phyloP scores from a whole-genome alignment of 176 grass and related monocot species.

The Microstegium vimineum region DNA sequence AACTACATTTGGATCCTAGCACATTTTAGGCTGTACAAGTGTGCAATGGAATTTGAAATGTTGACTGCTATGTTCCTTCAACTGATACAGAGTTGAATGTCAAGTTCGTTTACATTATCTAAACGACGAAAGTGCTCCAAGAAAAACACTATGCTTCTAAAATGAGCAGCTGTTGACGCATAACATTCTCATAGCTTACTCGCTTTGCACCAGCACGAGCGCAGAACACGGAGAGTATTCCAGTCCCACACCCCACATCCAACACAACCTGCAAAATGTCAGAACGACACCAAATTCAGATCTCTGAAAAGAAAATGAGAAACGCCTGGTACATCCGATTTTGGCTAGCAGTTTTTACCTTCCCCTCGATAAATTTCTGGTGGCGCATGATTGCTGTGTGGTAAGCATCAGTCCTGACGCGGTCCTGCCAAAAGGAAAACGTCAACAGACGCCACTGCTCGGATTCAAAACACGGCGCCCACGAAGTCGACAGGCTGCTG shows the following conservation, averaged over 20 bases:
- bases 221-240: slow-evolving; percentile 89
- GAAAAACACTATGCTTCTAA: not conserved
- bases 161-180: not conserved
- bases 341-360: slow-evolving; percentile 37
- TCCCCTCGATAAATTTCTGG: slow-evolving; percentile 83
- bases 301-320: not conserved
- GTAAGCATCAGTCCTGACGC: slow-evolving; percentile 79
- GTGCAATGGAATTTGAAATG: not conserved
- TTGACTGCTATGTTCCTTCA: not conserved
- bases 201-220: slow-evolving; percentile 83
- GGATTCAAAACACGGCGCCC: not conserved
- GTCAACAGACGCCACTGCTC: too few species aligned
- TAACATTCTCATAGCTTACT: slow-evolving; percentile 32
- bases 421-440: slow-evolving; percentile 51
- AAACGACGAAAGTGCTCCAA: not conserved
- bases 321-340: not conserved
- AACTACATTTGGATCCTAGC: not conserved
- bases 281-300: not conserved
- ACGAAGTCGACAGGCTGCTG: not conserved
- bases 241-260: slow-evolving; percentile 93
- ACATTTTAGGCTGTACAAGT: not conserved
- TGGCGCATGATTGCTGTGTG: slow-evolving; percentile 63
- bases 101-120: not conserved
- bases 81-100: not conserved
- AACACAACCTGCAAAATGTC: slow-evolving; percentile 64